Evolutionary conservation across 208 protist genomes (phyloP).

Genomic region (Wallacemonas sp.): DNA sequence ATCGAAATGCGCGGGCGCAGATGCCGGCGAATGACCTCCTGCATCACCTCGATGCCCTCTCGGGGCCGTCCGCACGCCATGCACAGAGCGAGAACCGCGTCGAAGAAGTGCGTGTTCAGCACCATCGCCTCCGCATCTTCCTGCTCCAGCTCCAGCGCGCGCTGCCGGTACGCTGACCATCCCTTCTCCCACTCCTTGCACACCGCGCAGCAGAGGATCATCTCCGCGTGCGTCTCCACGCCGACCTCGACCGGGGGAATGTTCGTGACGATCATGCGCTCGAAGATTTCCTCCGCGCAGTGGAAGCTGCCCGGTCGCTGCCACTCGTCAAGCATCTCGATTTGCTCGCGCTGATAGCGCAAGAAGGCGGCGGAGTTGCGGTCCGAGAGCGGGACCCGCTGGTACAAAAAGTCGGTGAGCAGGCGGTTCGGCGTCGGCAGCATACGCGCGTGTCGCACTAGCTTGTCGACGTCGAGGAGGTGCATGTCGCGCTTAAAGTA

Average conservation of each 20-base stretch:
- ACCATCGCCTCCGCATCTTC: conserved; percentile 46
- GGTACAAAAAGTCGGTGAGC: conserved; percentile 90
- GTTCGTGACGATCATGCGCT: conserved; percentile 88
- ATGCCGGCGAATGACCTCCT: conserved; percentile 71
- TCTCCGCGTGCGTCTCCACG: conserved; percentile 86
- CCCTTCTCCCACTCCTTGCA: conserved; percentile 82
- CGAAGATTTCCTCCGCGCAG: conserved; percentile 88
- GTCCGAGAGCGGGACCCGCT: conserved; percentile 85
- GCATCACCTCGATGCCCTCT: conserved; percentile 65
- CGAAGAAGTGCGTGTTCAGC: conserved; percentile 79
- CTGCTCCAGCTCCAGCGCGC: conserved; percentile 78
- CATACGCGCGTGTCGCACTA: conserved; percentile 87
- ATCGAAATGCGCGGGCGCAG: conserved; percentile 70
- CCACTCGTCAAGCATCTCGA: conserved; percentile 77
- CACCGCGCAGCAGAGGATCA: conserved; percentile 89
- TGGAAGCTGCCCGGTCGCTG: conserved; percentile 45
- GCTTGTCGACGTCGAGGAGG: conserved; percentile 90
- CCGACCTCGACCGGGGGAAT: conserved; percentile 89
- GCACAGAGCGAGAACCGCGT: conserved; percentile 82
- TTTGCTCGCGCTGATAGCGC: conserved; percentile 77
- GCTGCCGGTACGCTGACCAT: conserved; percentile 68
- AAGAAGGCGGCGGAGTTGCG: conserved; percentile 81
- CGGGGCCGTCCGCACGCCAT: conserved; percentile 51
- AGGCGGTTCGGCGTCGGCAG: conserved; percentile 85
- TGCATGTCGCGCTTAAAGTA: conserved; percentile 93